These are phyloP conservation scores for Camelina laxa DNA, from an alignment of 345 rosid genomes.

Conservation along the genomic window DNA sequence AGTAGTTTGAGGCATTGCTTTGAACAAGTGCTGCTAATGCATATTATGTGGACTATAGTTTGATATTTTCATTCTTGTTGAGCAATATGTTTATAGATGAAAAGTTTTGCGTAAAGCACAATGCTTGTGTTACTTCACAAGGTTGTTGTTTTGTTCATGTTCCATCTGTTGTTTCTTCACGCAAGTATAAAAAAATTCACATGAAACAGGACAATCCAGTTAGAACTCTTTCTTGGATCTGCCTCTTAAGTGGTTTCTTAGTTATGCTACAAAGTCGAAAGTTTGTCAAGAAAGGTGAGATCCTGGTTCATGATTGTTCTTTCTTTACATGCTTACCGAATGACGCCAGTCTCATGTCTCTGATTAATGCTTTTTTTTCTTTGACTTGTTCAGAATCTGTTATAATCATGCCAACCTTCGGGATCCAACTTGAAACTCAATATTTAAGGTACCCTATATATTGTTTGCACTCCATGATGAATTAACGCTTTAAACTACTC, in stretches of 20 bases:
- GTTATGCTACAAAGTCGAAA: slow-evolving; percentile 51
- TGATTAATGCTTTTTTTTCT: slow-evolving; percentile 13
- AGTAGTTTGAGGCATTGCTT: slow-evolving; percentile 16
- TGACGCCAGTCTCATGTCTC: background rate
- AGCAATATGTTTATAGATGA: slow-evolving; percentile 8
- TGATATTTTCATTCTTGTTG: background rate
- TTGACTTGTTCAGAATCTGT: slow-evolving; percentile 71
- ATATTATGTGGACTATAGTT: background rate
- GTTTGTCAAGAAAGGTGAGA: slow-evolving; percentile 67
- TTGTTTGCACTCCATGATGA: slow-evolving; percentile 14
- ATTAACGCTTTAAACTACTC: background rate
- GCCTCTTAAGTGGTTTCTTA: slow-evolving; percentile 55
- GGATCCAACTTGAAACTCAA: slow-evolving; percentile 84
- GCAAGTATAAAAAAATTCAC: slow-evolving; percentile 10
- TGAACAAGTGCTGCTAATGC: slow-evolving; percentile 1
- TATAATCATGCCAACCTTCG: slow-evolving; percentile 73
- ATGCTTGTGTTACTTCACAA: slow-evolving; percentile 17
- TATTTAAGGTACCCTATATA: slow-evolving; percentile 57
- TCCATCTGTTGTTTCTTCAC: background rate
- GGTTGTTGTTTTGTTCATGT: slow-evolving; percentile 20
- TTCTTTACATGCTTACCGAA: slow-evolving; percentile 12
- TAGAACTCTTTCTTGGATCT: slow-evolving; percentile 51
- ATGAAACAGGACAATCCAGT: slow-evolving; percentile 56
- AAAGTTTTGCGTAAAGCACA: background rate
- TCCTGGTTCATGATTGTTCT: slow-evolving; percentile 3